A percentile compares a stretch with the other conserved stretches of the same genome.
Evolutionary conservation across 1,284 basidiomycete genomes (phyloP).

Genomic region (Rhizoctonia solani): DNA sequence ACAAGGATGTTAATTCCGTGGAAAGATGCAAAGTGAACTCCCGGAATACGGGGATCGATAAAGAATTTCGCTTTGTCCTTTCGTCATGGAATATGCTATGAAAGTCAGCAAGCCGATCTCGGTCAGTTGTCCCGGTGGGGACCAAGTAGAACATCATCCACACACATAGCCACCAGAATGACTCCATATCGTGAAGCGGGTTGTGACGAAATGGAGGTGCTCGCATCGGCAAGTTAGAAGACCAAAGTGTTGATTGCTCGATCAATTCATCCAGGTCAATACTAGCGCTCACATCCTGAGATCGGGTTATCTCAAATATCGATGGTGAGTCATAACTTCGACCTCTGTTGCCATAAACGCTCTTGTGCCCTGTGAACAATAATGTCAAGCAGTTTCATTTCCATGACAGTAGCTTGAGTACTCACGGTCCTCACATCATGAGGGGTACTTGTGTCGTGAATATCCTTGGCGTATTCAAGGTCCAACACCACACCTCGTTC

Average conservation of each 20-base stretch:
- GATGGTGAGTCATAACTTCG: not conserved
- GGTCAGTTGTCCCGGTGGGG: too few species aligned
- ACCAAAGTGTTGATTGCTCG: too few species aligned
- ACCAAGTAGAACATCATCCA: not conserved
- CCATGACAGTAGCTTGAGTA: too few species aligned
- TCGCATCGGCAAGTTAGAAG: too few species aligned
- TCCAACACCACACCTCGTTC: constrained; percentile 3
- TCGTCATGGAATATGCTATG: too few species aligned
- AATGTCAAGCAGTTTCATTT: not conserved
- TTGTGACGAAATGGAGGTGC: not conserved
- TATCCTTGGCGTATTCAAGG: constrained; percentile 8
- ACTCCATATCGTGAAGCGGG: constrained; percentile 14
- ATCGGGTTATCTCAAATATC: not conserved
- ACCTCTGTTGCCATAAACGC: not conserved
- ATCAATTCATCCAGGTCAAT: too few species aligned
- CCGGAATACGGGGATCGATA: too few species aligned
- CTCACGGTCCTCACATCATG: constrained; percentile 8
- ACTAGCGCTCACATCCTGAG: not conserved
- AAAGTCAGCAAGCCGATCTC: too few species aligned
- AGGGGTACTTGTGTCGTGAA: not conserved
- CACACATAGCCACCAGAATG: constrained; percentile 9
- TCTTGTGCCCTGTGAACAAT: constrained; percentile 1
- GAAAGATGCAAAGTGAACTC: too few species aligned
- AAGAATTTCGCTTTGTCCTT: too few species aligned
- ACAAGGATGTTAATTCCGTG: too few species aligned